A percentile compares a stretch with the other conserved stretches of the same genome.
Evolutionary conservation across 177 flowering plant genomes (phyloP).

Genomic region (Tripterygium wilfordii): DNA sequence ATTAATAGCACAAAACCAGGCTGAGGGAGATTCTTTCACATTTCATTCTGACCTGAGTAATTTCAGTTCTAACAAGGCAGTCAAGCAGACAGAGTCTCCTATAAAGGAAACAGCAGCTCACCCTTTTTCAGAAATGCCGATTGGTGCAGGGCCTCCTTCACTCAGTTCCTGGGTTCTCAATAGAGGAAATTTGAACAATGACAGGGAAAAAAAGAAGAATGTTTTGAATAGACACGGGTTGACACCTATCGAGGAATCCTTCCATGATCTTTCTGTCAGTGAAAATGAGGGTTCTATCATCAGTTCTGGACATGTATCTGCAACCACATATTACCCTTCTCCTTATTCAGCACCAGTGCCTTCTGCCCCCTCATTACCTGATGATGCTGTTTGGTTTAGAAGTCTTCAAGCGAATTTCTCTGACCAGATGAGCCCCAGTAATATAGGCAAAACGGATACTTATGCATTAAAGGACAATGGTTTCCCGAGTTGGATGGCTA

Average conservation of each 20-base stretch:
- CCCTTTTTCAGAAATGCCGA: conserved; percentile 15
- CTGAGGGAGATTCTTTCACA: conserved; percentile 11
- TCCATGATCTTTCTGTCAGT: conserved; percentile 32
- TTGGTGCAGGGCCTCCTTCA: conserved; percentile 68
- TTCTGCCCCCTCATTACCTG: conserved; percentile 67
- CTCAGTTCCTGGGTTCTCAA: conserved; percentile 65
- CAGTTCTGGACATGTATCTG: conserved; percentile 14
- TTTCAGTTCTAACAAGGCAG: conserved; percentile 18
- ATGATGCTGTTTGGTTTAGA: conserved; percentile 44
- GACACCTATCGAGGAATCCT: conserved; percentile 31
- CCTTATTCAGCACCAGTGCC: conserved; percentile 48
- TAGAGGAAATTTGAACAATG: conserved; percentile 24
- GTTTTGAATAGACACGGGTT: conserved; percentile 14
- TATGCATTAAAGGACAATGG: conserved; percentile 18
- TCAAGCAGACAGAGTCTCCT: conserved; percentile 24
- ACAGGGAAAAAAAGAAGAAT: conserved; percentile 17
- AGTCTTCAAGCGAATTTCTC: conserved; percentile 18
- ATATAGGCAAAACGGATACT: conserved; percentile 9
- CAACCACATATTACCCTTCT: conserved; percentile 18
- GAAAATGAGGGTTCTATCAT: conserved; percentile 15
- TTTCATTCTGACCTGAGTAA: conserved; percentile 9
- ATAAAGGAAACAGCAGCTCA: conserved; percentile 17
- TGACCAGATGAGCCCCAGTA: background rate
- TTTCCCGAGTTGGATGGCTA: conserved; percentile 18
- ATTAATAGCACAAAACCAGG: conserved; percentile 26